phyloP scores from a whole-genome alignment of 106 monocot genomes.

The Acanthochlamys bracteata region DNA sequence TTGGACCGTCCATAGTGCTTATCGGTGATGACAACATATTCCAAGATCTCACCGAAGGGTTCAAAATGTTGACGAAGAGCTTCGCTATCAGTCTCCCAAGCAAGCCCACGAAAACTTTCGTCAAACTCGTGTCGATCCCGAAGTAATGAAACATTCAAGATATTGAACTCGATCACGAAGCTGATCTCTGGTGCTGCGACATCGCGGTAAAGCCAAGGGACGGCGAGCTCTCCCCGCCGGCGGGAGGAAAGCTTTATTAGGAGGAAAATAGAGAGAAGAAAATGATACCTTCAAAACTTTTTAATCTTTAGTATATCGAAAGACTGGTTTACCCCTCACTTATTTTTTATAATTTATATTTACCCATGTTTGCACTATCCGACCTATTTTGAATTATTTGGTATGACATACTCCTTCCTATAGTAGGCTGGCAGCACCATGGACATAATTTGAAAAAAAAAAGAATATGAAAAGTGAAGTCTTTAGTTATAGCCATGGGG shows the following conservation, averaged over 20 bases:
- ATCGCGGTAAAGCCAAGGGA: slow-evolving; percentile 12
- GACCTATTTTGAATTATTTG: too few species aligned
- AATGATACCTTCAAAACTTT: too few species aligned
- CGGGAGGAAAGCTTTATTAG: neutral
- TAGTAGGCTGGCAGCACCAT: too few species aligned
- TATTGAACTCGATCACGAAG: slow-evolving; percentile 25
- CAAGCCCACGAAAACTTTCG: slow-evolving; percentile 78
- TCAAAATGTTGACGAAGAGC: slow-evolving; percentile 53
- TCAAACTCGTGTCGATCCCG: slow-evolving; percentile 61
- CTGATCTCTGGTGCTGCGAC: slow-evolving; percentile 44
- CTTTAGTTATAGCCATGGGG: too few species aligned
- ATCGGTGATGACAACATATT: slow-evolving; percentile 77
- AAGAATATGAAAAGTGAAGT: too few species aligned
- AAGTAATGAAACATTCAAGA: slow-evolving; percentile 36
- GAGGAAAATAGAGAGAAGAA: neutral
- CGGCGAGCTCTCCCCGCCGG: neutral
- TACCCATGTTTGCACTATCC: too few species aligned
- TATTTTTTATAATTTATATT: too few species aligned
- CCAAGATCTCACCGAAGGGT: slow-evolving; percentile 78
- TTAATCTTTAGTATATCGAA: too few species aligned
- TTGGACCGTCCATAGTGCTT: slow-evolving; percentile 72
- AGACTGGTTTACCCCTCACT: too few species aligned
- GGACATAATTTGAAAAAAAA: too few species aligned
- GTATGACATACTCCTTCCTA: too few species aligned
- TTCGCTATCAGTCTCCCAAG: slow-evolving; percentile 83